Conservation (phyloP, 768 basidiomycete species). For the Lepiota subincarnata region DNA sequence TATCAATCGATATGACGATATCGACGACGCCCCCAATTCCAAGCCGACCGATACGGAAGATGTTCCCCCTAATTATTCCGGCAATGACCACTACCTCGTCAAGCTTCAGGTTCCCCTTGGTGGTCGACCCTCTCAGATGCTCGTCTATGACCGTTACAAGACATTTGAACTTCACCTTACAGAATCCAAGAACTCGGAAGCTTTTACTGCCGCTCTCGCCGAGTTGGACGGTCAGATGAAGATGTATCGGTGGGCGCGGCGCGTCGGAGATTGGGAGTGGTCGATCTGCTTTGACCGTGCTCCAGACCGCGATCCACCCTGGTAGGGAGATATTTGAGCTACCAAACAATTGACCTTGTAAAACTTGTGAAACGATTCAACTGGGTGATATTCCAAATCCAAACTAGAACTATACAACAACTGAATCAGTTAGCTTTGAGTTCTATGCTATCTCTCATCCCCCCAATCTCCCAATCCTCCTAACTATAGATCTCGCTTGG, state of each 20-base stretch:
- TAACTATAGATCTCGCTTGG: too few relatives aligned
- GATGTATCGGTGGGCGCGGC: slow-evolving; percentile 16
- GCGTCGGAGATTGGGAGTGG: slow-evolving; percentile 13
- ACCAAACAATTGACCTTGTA: too few relatives aligned
- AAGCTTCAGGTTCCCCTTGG: slow-evolving; percentile 33
- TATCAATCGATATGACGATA: slow-evolving; percentile 23
- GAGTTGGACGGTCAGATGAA: slow-evolving; percentile 13
- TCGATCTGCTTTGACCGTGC: slow-evolving; percentile 16
- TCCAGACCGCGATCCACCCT: slow-evolving; percentile 12
- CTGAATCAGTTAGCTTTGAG: too few relatives aligned
- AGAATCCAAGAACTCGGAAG: slow-evolving; percentile 18
- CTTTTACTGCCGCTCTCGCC: slow-evolving; percentile 20
- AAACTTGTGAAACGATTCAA: too few relatives aligned
- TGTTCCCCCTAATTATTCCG: slow-evolving; percentile 29
- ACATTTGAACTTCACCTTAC: slow-evolving; percentile 32
- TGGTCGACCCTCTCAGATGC: slow-evolving; percentile 18
- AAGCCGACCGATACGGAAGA: slow-evolving; percentile 1
- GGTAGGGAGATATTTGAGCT: slow-evolving; percentile 3
- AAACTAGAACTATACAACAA: too few relatives aligned
- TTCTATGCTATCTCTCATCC: too few relatives aligned
- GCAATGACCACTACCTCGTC: slow-evolving; percentile 33
- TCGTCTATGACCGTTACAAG: slow-evolving; percentile 40
- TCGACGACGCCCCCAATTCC: slow-evolving; percentile 8
- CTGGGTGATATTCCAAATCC: too few relatives aligned
- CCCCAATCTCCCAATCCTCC: too few relatives aligned